Evolutionary conservation across 1,139 yeast genomes (phyloP), one percentile per base, ranked within the genome.

Genomic region (Entelexis paramagnoliae): DNA sequence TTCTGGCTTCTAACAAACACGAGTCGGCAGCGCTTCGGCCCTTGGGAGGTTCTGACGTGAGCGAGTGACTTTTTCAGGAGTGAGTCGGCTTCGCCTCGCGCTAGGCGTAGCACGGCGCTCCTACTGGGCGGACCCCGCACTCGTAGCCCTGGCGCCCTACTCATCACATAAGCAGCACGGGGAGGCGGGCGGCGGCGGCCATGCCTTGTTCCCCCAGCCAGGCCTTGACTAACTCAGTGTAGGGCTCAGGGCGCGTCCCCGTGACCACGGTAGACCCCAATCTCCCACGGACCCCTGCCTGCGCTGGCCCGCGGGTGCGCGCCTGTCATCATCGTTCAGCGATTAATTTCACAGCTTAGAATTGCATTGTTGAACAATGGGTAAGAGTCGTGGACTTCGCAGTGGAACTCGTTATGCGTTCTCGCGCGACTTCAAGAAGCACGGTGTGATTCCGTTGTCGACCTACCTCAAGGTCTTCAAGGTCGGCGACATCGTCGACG

Each of bases 341-440:
- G 44, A 40, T 40, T 40, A 40, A 30, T 42, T 42, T 42, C 46
- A 32, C 46, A 32, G 46, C 35, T 9, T 30, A 42, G 36, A 42
- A 32, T 30, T 42, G 46, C 46, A 34, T 30, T 34, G 50, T 52
- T 41, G 53, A 56, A 51, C 55, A 55, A 58, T 58, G 60, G 60
- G 60, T 58, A 58, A 58, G 57, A 53, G 61, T 77, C 96, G 87
- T 81, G 98, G 98, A 83, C 88, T 86, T 83, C 88, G 97, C 89
- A 87, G 96, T 71, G 94, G 97, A 81, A 91, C 97, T 79, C 95
- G 98, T 80, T 91, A 91, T 91, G 93, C 94, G 79, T 91, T 91
- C 93, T 87, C 88, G 78, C 93, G 97, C 79, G 97, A 89, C 83
- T 89, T 83, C 87, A 87, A 85, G 82, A 88, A 87, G 80, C 94